Evolutionary conservation across 164 flowering plant species (phyloP).

Genomic region (Berberis vulgaris): DNA sequence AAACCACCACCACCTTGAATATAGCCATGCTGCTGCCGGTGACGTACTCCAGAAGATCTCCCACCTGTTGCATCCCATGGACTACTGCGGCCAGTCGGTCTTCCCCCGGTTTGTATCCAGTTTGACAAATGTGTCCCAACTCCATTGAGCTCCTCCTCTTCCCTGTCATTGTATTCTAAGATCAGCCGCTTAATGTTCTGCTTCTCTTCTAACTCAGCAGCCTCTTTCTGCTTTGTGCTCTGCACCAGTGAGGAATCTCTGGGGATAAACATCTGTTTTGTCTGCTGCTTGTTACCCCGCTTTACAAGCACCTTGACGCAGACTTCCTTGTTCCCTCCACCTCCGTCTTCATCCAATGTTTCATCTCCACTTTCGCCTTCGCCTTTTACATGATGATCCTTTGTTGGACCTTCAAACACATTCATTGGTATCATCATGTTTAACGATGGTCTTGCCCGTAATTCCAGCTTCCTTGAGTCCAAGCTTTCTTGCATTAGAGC

Average conservation of each 20-base stretch:
- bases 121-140: constrained; percentile 40
- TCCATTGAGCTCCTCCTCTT: constrained; percentile 59
- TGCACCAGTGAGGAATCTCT: constrained; percentile 75
- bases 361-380: constrained; percentile 97
- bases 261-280: constrained; percentile 83
- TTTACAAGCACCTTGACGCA: constrained; percentile 88
- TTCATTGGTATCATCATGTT: constrained; percentile 96
- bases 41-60: constrained; percentile 44
- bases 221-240: constrained; percentile 93
- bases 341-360: constrained; percentile 57
- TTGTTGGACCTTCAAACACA: constrained; percentile 65
- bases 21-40: constrained; percentile 33
- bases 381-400: constrained; percentile 70
- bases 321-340: constrained; percentile 56
- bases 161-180: constrained; percentile 42
- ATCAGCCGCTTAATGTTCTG: constrained; percentile 87
- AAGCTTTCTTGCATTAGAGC: constrained; percentile 93
- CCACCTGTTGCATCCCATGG: constrained; percentile 63
- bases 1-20: constrained; percentile 41
- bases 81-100: constrained; percentile 38
- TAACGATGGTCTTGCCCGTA: constrained; percentile 68
- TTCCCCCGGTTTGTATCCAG: constrained; percentile 47
- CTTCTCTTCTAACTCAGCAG: constrained; percentile 95
- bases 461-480: constrained; percentile 76
- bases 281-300: constrained; percentile 88